Evolutionary conservation across 75 land plant genomes (phyloP).

Genomic region (Isoetes taiwanensis): DNA sequence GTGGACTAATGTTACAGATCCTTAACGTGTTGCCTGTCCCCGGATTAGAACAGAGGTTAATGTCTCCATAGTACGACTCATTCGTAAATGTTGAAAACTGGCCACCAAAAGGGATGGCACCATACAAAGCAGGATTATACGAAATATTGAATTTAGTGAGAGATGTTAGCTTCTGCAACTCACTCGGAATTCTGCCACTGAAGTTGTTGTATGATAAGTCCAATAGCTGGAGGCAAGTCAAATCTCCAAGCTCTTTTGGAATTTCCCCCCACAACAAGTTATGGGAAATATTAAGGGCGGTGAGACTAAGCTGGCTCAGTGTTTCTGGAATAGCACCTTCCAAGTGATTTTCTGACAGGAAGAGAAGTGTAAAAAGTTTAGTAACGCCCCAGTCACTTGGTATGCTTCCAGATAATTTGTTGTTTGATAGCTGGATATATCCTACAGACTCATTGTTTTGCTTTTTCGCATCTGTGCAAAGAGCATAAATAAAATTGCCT

Average conservation of each 20-base stretch:
- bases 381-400: no score
- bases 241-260: constrained; percentile 31
- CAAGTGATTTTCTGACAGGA: constrained; percentile 29
- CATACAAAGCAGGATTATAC: constrained; percentile 39
- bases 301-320: constrained; percentile 22
- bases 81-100: constrained; percentile 50
- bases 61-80: constrained; percentile 40
- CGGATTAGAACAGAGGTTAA: constrained; percentile 16
- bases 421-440: constrained; percentile 46
- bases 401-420: constrained; percentile 33
- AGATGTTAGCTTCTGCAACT: constrained; percentile 28
- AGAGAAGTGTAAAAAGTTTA: constrained; percentile 31
- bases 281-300: constrained; percentile 34
- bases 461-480: constrained; percentile 19
- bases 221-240: constrained; percentile 39
- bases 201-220: constrained; percentile 62
- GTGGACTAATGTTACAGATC: no score
- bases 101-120: constrained; percentile 29
- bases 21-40: no score
- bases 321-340: constrained; percentile 32
- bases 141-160: constrained; percentile 53
- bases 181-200: constrained; percentile 42
- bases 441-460: no score
- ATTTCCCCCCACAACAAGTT: constrained; percentile 41
- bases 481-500: constrained; percentile 32